These are phyloP conservation scores for Pichia rugopelliculosa DNA, from an alignment of 805 yeast species.

Conservation along the genomic window DNA sequence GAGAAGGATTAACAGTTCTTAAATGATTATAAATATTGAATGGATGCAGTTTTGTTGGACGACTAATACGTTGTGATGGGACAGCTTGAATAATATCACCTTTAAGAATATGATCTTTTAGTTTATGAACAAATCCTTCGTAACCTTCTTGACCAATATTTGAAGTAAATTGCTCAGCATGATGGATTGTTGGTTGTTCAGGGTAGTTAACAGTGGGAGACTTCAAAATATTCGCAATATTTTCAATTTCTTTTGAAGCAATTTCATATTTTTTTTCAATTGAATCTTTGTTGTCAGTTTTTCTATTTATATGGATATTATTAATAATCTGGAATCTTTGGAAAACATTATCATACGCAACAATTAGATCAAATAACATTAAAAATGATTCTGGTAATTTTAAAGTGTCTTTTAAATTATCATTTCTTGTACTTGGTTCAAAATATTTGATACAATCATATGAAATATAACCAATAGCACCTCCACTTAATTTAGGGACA, in stretches of 20 bases:
- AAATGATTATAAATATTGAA: conserved; percentile 92
- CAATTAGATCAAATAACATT: conserved; percentile 84
- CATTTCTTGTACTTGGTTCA: conserved; percentile 81
- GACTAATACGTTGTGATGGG: conserved; percentile 93
- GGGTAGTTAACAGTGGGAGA: conserved; percentile 49
- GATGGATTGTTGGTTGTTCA: conserved; percentile 62
- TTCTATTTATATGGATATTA: conserved; percentile 49
- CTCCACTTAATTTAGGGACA: conserved; percentile 80
- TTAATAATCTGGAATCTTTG: conserved; percentile 88
- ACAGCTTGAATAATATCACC: conserved; percentile 98
- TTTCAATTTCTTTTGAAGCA: conserved; percentile 54
- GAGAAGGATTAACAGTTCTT: conserved; percentile 95
- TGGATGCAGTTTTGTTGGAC: conserved; percentile 93
- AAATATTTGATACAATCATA: conserved; percentile 96
- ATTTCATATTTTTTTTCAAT: conserved; percentile 40
- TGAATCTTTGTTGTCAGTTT: conserved; percentile 22
- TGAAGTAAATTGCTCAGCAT: conserved; percentile 66
- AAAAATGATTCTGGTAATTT: conserved; percentile 85
- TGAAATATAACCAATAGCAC: conserved; percentile 93
- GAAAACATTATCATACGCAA: conserved; percentile 91
- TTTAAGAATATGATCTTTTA: conserved; percentile 73
- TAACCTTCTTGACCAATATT: conserved; percentile 94
- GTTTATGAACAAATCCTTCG: conserved; percentile 65
- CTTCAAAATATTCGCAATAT: conserved; percentile 42
- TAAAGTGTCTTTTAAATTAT: conserved; percentile 65